These are phyloP conservation scores for Harrya chromipes DNA, from an alignment of 768 basidiomycete genomes.

Conservation along the genomic window DNA sequence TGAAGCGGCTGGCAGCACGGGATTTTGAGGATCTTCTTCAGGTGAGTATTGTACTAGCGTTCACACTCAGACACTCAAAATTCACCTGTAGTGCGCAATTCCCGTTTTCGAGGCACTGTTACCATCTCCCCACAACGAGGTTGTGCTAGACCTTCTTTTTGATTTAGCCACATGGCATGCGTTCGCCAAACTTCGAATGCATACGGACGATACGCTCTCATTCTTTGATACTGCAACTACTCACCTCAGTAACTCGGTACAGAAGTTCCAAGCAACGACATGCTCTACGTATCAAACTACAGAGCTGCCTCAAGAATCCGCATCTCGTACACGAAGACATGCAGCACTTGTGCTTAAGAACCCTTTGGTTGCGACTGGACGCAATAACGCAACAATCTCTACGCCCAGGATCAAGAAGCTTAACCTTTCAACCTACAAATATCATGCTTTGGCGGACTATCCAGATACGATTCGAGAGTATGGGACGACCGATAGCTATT, in stretches of 20 bases:
- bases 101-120: neutral
- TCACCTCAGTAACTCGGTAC: neutral
- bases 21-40: slow-evolving; percentile 3
- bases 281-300: no score
- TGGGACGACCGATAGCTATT: slow-evolving; percentile 4
- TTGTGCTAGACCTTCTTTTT: neutral
- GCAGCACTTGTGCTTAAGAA: no score
- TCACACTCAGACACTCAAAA: no score
- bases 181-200: neutral
- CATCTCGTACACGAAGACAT: no score
- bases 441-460: neutral
- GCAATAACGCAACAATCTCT: no score
- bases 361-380: no score
- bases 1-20: neutral
- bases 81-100: no score
- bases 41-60: no score
- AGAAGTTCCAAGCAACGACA: neutral
- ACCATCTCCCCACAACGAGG: neutral
- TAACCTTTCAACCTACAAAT: neutral
- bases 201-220: neutral
- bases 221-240: neutral
- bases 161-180: slow-evolving; percentile 1
- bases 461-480: neutral
- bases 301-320: no score
- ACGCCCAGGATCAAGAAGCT: no score